Conservation (phyloP, 495 filamentous ascomycete species). For the Pseudoneurospora amorphoporcata region DNA sequence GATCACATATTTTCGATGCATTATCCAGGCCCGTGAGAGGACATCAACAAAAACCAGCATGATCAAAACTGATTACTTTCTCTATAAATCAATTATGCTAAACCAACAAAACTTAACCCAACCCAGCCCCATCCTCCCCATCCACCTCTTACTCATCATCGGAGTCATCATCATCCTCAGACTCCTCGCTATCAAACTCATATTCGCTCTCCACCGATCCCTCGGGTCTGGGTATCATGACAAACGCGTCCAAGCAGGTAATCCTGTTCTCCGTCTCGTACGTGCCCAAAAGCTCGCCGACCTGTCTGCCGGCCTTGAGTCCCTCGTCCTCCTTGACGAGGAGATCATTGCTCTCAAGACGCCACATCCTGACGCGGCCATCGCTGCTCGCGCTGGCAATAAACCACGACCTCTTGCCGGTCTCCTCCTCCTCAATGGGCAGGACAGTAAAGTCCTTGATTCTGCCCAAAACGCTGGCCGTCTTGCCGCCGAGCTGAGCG, state of each 20-base stretch:
- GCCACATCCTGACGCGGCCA: slow-evolving; percentile 70
- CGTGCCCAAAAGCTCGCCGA: slow-evolving; percentile 63
- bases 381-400: slow-evolving; percentile 76
- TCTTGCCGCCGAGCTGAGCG: slow-evolving; percentile 69
- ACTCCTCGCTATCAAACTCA: slow-evolving; percentile 30
- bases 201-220: slow-evolving; percentile 40
- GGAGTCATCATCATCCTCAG: slow-evolving; percentile 31
- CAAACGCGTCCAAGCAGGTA: slow-evolving; percentile 77
- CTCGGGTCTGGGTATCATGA: slow-evolving; percentile 57
- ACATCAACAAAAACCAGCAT: not conserved
- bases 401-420: slow-evolving; percentile 34
- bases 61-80: not conserved
- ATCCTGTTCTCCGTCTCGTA: slow-evolving; percentile 83
- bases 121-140: not conserved
- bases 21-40: not conserved
- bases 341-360: slow-evolving; percentile 36
- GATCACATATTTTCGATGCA: not conserved
- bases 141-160: slow-evolving; percentile 32
- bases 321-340: slow-evolving; percentile 11
- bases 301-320: slow-evolving; percentile 33
- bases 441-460: slow-evolving; percentile 84
- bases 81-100: not conserved
- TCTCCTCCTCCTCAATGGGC: slow-evolving; percentile 26
- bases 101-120: not conserved
- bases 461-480: slow-evolving; percentile 52